A percentile compares a stretch with the other conserved stretches of the same genome.
These are phyloP conservation scores for Ceratocystis colombiana DNA, from an alignment of 2,329 filamentous ascomycete species.

Conservation along the genomic window DNA sequence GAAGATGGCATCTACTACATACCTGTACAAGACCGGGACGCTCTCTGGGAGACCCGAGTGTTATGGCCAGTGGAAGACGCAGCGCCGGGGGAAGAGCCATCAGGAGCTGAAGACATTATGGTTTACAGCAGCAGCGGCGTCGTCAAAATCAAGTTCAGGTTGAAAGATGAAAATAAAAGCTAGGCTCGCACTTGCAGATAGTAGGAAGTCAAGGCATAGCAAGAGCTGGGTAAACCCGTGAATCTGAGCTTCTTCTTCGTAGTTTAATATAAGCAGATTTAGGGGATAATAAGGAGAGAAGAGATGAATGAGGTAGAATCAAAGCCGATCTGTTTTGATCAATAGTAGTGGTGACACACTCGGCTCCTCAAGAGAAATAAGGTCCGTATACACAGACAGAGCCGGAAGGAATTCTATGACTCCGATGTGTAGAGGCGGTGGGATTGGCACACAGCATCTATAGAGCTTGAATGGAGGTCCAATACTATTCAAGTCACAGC, in stretches of 20 bases:
- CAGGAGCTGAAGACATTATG: neutral
- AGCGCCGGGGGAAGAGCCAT: slow-evolving; percentile 1
- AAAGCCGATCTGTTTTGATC: neutral
- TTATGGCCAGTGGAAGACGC: slow-evolving; percentile 3
- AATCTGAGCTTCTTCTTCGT: neutral
- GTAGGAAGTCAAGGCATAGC: slow-evolving; percentile 7
- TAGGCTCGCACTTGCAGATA: neutral
- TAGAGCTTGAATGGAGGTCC: neutral
- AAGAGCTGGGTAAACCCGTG: neutral
- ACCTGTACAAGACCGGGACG: slow-evolving; percentile 24
- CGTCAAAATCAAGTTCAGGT: neutral
- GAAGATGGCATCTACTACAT: neutral
- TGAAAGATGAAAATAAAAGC: neutral
- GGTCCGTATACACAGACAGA: neutral
- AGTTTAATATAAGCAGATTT: neutral
- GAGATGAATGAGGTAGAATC: neutral
- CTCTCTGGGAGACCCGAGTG: slow-evolving; percentile 23
- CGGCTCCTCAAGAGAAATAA: neutral
- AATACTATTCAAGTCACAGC: neutral
- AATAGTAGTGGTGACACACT: neutral
- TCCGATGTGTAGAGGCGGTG: neutral
- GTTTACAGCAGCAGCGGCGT: neutral
- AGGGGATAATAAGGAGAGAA: neutral
- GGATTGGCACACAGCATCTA: neutral
- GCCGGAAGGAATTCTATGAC: neutral